Percentiles rank a stretch among this genome's conserved stretches.
Evolutionary conservation across 345 rosid species (phyloP).

Genomic region (Firmiana major): DNA sequence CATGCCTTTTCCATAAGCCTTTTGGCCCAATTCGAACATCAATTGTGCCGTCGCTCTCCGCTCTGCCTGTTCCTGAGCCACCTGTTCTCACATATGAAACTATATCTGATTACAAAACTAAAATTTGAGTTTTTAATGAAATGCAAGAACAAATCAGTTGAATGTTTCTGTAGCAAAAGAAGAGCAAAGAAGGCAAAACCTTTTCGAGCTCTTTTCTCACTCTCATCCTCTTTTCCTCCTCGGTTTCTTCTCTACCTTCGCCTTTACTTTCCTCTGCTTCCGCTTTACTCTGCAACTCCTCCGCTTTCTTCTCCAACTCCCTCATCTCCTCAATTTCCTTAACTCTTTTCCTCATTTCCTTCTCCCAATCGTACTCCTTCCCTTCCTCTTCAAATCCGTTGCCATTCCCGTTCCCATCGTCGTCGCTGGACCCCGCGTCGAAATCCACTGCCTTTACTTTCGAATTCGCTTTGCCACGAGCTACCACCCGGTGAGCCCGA

Average conservation of each 20-base stretch:
- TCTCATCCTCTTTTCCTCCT: conserved; percentile 81
- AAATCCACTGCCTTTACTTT: conserved; percentile 71
- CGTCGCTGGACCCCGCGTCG: conserved; percentile 53
- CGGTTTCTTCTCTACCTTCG: conserved; percentile 54
- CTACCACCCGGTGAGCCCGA: conserved; percentile 34
- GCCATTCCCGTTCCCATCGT: conserved; percentile 37
- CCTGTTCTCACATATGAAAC: conserved; percentile 39
- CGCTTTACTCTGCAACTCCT: conserved; percentile 63
- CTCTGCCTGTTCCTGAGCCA: conserved; percentile 92
- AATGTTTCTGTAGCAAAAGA: neutral
- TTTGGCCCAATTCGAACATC: conserved; percentile 94
- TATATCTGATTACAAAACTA: too few relatives aligned
- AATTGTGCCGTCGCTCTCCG: conserved; percentile 78
- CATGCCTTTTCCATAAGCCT: conserved; percentile 92
- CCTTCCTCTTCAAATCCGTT: conserved; percentile 45
- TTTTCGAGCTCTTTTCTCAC: conserved; percentile 84
- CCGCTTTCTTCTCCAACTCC: conserved; percentile 86
- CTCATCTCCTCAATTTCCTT: conserved; percentile 81
- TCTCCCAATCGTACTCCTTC: conserved; percentile 53
- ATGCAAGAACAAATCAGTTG: neutral
- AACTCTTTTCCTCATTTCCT: conserved; percentile 67
- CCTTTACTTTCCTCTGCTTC: conserved; percentile 41
- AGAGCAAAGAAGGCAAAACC: conserved; percentile 31
- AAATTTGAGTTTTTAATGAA: neutral
- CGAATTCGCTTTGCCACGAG: conserved; percentile 63